phyloP scores from a whole-genome alignment of 768 basidiomycete species.

The Hortiboletus campestris region DNA sequence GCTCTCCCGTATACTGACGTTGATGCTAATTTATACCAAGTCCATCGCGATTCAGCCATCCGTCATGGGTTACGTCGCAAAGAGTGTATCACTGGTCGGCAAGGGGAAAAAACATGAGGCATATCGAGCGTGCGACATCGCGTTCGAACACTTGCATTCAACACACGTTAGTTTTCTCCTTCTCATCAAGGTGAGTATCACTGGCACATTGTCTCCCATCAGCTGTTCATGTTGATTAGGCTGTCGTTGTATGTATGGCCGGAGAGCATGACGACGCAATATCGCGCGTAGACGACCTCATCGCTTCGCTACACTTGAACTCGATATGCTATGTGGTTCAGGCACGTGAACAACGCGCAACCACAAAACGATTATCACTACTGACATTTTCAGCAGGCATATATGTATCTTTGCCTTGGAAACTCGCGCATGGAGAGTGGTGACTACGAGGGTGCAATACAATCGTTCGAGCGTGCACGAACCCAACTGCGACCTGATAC shows the following conservation, averaged over 20 bases:
- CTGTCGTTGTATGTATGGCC: background rate
- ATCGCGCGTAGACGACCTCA: background rate
- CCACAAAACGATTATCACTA: background rate
- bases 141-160: background rate
- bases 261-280: background rate
- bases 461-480: no score
- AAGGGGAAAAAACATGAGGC: background rate
- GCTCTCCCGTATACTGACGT: background rate
- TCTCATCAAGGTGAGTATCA: constrained; percentile 2
- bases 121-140: constrained; percentile 1
- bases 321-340: background rate
- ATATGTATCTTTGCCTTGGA: no score
- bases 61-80: background rate
- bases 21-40: background rate
- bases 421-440: no score
- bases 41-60: background rate
- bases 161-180: background rate
- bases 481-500: no score
- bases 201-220: background rate
- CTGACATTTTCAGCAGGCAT: background rate
- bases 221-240: background rate
- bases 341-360: background rate
- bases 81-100: background rate
- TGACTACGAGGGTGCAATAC: no score
- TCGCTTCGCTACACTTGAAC: background rate